phyloP scores from a whole-genome alignment of 2,329 filamentous ascomycete genomes.

The Fusarium sacchari region DNA sequence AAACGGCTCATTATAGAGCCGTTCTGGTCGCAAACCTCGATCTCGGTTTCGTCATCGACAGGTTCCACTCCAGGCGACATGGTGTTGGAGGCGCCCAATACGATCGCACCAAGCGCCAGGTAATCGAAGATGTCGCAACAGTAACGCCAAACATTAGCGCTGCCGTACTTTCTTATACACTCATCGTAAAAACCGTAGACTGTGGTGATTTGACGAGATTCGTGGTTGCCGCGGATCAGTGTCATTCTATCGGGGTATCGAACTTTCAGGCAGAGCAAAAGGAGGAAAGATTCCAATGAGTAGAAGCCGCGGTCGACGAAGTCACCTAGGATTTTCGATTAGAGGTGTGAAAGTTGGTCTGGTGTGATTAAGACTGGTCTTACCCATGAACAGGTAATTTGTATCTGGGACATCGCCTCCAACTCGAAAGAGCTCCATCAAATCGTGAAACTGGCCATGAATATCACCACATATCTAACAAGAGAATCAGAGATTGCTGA shows the following conservation, averaged over 20 bases:
- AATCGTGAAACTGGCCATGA: slow-evolving; percentile 94
- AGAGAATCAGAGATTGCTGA: slow-evolving; percentile 18
- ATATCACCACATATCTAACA: slow-evolving; percentile 92
- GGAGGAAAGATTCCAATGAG: slow-evolving; percentile 94
- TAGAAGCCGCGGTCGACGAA: slow-evolving; percentile 99
- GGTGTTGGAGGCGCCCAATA: slow-evolving; percentile 83
- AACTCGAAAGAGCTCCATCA: slow-evolving; percentile 96
- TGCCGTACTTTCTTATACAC: slow-evolving; percentile 94
- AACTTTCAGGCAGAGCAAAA: slow-evolving; percentile 95
- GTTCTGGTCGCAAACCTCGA: slow-evolving; percentile 89
- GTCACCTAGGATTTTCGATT: slow-evolving; percentile 68
- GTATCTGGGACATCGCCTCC: slow-evolving; percentile 95
- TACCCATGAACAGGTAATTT: slow-evolving; percentile 97
- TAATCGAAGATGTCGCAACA: slow-evolving; percentile 99
- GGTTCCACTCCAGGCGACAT: slow-evolving; percentile 62
- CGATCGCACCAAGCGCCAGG: slow-evolving; percentile 87
- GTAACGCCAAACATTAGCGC: slow-evolving; percentile 95
- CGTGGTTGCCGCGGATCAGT: slow-evolving; percentile 93
- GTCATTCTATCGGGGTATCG: slow-evolving; percentile 98
- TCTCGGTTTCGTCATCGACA: slow-evolving; percentile 81
- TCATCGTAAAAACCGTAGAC: slow-evolving; percentile 99
- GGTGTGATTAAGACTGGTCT: slow-evolving; percentile 19
- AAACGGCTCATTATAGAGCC: slow-evolving; percentile 82
- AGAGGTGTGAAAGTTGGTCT: slow-evolving; percentile 6
- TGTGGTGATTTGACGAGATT: slow-evolving; percentile 95